phyloP scores from a whole-genome alignment of 768 basidiomycete genomes.

The Boletus tomentosulus region DNA sequence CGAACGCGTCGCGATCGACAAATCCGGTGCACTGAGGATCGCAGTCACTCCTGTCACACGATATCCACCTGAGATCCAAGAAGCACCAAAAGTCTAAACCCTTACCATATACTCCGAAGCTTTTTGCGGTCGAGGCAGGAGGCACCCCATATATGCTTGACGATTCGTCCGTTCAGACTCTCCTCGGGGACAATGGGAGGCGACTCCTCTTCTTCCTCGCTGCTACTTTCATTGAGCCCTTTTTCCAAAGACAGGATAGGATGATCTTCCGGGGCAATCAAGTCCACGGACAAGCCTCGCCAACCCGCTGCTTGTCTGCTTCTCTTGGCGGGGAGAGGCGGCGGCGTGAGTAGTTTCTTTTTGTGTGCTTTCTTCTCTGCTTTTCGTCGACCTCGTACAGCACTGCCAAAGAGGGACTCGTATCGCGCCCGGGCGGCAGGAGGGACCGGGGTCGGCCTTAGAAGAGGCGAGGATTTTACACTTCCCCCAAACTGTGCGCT shows the following conservation, averaged over 20 bases:
- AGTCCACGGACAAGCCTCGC: conserved; percentile 68
- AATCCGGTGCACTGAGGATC: conserved; percentile 52
- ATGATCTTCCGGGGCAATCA: conserved; percentile 46
- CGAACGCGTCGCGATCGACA: conserved; percentile 64
- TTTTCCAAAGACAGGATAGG: conserved; percentile 10
- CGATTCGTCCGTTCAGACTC: conserved; percentile 50
- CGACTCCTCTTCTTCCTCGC: conserved; percentile 28
- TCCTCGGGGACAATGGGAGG: conserved; percentile 39
- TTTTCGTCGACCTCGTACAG: conserved; percentile 47
- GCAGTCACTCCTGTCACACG: conserved; percentile 58
- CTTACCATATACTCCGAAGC: conserved; percentile 66
- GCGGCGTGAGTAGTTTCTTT: conserved; percentile 27
- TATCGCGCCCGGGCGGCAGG: conserved; percentile 60
- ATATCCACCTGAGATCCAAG: background rate
- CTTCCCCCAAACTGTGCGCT: conserved; percentile 19
- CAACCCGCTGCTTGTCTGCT: conserved; percentile 63
- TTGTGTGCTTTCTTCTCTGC: conserved; percentile 31
- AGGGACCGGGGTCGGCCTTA: conserved; percentile 66
- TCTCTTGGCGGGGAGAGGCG: conserved; percentile 39
- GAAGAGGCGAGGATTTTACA: conserved; percentile 30
- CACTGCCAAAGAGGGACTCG: conserved; percentile 61
- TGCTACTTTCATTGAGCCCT: conserved; percentile 9
- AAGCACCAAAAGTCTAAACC: conserved; percentile 4
- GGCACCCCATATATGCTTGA: conserved; percentile 59
- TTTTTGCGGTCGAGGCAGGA: conserved; percentile 52